A percentile compares a stretch with the other conserved stretches of the same genome.
These are phyloP conservation scores for Blastobotrys elegans DNA, from an alignment of 1,139 yeast genomes.

Conservation along the genomic window DNA sequence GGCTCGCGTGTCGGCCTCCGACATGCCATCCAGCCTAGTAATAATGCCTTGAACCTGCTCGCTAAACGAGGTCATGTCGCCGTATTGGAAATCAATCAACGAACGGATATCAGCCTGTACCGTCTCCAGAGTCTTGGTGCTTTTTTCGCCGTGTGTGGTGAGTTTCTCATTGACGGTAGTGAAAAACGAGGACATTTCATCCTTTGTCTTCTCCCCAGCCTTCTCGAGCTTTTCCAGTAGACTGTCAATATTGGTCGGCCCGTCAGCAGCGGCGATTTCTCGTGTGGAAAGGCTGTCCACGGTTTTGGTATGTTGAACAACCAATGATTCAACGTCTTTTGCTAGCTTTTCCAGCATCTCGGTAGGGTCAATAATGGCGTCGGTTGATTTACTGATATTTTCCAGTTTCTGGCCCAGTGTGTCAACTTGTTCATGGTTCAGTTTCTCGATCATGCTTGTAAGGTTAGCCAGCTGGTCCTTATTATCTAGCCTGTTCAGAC, in stretches of 20 bases:
- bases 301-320: background rate
- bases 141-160: constrained; percentile 1
- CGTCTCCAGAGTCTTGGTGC: constrained; percentile 11
- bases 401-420: background rate
- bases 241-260: background rate
- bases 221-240: constrained; percentile 2
- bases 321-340: background rate
- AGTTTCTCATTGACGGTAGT: constrained; percentile 7
- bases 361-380: background rate
- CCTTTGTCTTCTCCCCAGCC: background rate
- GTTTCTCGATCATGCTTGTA: background rate
- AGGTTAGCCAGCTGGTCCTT: background rate
- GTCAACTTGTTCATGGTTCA: background rate
- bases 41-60: constrained; percentile 15
- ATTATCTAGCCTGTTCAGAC: background rate
- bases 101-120: constrained; percentile 24
- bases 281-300: background rate
- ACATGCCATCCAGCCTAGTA: constrained; percentile 7
- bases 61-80: constrained; percentile 17
- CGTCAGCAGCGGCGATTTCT: background rate
- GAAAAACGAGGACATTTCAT: constrained; percentile 2
- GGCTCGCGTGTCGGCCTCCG: constrained; percentile 1
- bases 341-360: background rate
- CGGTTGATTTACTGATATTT: background rate
- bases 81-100: constrained; percentile 23